Evolutionary conservation across 2,329 filamentous ascomycete genomes (phyloP).

Genomic region (Ustulina deusta): DNA sequence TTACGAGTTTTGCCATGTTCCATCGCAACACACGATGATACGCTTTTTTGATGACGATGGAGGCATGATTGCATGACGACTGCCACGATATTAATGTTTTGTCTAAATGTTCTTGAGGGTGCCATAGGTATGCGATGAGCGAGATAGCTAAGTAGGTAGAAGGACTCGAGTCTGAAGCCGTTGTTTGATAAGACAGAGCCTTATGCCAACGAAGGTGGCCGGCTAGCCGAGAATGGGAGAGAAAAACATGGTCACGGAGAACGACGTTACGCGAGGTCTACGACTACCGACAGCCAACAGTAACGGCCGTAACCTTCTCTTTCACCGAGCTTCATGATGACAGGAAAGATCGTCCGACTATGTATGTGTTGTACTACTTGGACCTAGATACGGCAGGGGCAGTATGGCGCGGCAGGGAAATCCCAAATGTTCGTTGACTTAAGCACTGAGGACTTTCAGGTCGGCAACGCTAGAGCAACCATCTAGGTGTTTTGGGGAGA

Average conservation of each 20-base stretch:
- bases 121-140: neutral
- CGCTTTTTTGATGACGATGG: conserved; percentile 55
- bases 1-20: conserved; percentile 65
- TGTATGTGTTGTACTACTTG: neutral
- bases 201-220: neutral
- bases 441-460: neutral
- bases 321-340: neutral
- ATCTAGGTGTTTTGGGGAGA: neutral
- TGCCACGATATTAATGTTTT: neutral
- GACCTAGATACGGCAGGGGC: conserved; percentile 8
- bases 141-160: neutral
- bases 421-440: neutral
- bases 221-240: neutral
- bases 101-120: conserved; percentile 1
- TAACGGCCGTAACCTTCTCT: neutral
- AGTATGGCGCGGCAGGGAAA: neutral
- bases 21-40: conserved; percentile 65
- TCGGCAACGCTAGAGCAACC: neutral
- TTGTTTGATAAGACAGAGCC: neutral
- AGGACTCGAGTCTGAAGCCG: neutral
- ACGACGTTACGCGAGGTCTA: neutral
- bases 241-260: neutral
- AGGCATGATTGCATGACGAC: conserved; percentile 19
- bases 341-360: conserved; percentile 8
- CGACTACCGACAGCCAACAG: neutral